Base-by-base conservation (phyloP, 2,329 filamentous ascomycete species). In the Phaeosphaeria sp. region DNA sequence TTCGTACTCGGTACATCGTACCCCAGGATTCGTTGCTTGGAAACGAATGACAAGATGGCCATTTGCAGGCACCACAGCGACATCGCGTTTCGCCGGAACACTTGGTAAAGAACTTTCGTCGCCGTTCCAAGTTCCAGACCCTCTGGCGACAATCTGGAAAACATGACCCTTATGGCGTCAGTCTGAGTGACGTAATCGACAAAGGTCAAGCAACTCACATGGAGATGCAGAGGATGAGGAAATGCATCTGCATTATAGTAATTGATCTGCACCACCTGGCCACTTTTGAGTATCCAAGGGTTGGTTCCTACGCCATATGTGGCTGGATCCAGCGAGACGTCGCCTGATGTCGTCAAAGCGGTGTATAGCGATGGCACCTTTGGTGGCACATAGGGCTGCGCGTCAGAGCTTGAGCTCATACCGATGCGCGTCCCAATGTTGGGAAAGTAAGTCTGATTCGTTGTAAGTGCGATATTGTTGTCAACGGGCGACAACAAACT, bases 291-390 rank as follows among this genome's bases (percentile, higher is more conserved):
- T 3, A 44, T 18, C 18, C 21, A 22, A 11, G 42, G 42, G 8
- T 44, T 22, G n/a, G 21, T n/a, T 44, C 42, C 42, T 13, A 44
- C 42, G 9, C 42, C 42, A 11, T 44, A 44, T 5, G 74, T 76
- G 0, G 74, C 72, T 45, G 81, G 81, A 2, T 79, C 78, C 1
- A 80, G 81, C n/a, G 18, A 36, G 30, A 15, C 42, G 7, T 44
- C 21, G 15, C 78, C 71, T 15, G 80, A 78, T 42, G 85, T 84
- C 6, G 86, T 86, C 15, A 95, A 79, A 1, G 84, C 91, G 0
- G 89, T 91, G 80, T 92, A 95, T 0, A 96, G 82, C 0, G 89
- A 87, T 0, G 92, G 92, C 0, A 95, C 91, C 71, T 91, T 90
- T 36, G 90, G 91, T 0, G 79, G 58, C 0, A 84, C 83, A 75